Conservation (phyloP, 2,329 filamentous ascomycete species). For the Diaporthe sp. region DNA sequence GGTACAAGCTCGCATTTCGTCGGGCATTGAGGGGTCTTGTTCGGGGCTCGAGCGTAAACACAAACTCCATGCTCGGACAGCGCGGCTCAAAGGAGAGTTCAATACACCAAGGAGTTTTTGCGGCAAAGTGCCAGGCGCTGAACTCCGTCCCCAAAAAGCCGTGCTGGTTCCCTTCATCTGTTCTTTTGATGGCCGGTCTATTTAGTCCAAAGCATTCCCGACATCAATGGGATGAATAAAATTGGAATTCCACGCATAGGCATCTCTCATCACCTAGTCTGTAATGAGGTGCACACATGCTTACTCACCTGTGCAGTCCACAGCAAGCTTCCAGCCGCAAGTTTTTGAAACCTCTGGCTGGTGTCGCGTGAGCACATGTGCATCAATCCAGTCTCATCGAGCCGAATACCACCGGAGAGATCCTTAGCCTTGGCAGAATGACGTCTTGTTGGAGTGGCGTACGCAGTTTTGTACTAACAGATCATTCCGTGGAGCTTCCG, state of each 20-base stretch:
- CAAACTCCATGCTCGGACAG: constrained; percentile 3
- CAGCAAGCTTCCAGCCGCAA: not conserved
- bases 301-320: not conserved
- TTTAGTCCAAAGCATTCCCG: not conserved
- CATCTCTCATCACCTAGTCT: not conserved
- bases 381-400: not conserved
- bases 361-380: not conserved
- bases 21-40: not conserved
- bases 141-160: not conserved
- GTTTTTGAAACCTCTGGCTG: not conserved
- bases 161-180: not conserved
- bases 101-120: not conserved
- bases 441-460: not conserved
- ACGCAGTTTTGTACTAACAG: not conserved
- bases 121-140: not conserved
- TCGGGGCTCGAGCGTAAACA: not conserved
- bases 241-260: not conserved
- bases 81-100: not conserved
- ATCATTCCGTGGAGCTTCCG: not conserved
- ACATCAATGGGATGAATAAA: not conserved
- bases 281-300: not conserved
- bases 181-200: not conserved
- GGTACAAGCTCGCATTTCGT: not conserved
- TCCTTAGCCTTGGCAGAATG: not conserved
- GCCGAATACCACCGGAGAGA: not conserved